Evolutionary conservation across 441 rosid genomes (phyloP), one percentile per base, ranked within the genome.

Genomic region (Rhodomyrtus psidioides): DNA sequence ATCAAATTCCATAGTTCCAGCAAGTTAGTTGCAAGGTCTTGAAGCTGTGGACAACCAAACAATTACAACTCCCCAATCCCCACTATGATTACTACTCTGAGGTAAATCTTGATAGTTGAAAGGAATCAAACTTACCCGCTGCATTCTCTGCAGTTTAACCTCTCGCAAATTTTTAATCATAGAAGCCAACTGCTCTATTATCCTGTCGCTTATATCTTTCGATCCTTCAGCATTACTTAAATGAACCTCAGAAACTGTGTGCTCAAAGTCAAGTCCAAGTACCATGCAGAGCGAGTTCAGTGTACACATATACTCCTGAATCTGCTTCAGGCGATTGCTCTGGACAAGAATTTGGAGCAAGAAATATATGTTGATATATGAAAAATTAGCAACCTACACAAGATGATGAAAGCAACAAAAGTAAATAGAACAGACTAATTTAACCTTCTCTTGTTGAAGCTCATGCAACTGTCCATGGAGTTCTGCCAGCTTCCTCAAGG

Each of bases 1-100:
- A 98, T 98, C 94, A 96, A 90, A 90, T 96, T 93, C 99, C 99
- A 98, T 65, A 97, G 93, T 91, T 95, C 98, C 92, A 98, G 88
- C 97, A 98, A 92, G 81, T 94, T 91, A 65, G 97, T 92, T 84
- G 98, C 98, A 59, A 96, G 94, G 90, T 98, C 99, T 96, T 98
- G 99, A 58, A 98, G 97, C 99, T 98, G 92, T 88, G 85, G 86
- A 59, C 34, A 53, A 53, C 57, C 56, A 82, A 65, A 53, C 79
- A 12, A 70, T 70, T 70, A 70, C 79, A 39, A 12, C 79, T 19
- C n/a, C 49, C 79, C 16, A 0, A 6, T 39, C n/a, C 51, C n/a
- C 49, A 10, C 79, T 21, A 21, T 21, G 79, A 39, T 39, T 70
- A 70, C 24, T 39, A 39, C 23, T 39, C 16, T 70, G 51, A 70